Percentiles rank a stretch among this genome's conserved stretches.
Conservation (phyloP, 768 basidiomycete species). For the Gloeostereum incarnatum region DNA sequence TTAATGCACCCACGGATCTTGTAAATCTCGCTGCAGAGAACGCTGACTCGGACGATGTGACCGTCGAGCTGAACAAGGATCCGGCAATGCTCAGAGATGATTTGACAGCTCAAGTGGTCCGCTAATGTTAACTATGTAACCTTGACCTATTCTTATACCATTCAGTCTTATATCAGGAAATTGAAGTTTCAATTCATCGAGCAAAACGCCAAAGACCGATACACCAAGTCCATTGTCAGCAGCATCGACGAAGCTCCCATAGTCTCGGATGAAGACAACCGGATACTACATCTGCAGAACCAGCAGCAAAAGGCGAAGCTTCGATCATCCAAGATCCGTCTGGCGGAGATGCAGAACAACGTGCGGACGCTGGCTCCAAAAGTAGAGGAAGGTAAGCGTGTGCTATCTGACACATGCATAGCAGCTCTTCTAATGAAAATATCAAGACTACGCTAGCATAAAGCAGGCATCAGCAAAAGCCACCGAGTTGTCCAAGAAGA, state of each 20-base stretch:
- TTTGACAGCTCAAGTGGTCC: constrained; percentile 52
- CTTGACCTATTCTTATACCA: background rate
- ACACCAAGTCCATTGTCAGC: constrained; percentile 78
- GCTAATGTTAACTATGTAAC: constrained; percentile 12
- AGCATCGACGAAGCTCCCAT: constrained; percentile 77
- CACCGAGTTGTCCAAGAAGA: constrained; percentile 57
- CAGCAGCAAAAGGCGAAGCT: constrained; percentile 63
- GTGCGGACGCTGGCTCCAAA: constrained; percentile 54
- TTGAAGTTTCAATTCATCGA: constrained; percentile 88
- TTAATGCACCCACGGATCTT: too few relatives aligned
- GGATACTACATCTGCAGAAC: constrained; percentile 48
- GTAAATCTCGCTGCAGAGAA: constrained; percentile 23
- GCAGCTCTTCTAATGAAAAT: background rate
- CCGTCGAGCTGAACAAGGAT: constrained; percentile 37
- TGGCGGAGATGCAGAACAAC: constrained; percentile 55
- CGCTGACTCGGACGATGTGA: constrained; percentile 23
- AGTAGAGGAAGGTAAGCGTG: constrained; percentile 52
- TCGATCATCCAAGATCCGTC: constrained; percentile 51
- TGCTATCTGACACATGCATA: background rate
- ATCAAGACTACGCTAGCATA: constrained; percentile 52
- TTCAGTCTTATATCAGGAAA: constrained; percentile 62
- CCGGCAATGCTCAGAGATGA: constrained; percentile 49
- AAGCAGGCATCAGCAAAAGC: constrained; percentile 45
- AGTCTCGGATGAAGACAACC: constrained; percentile 74
- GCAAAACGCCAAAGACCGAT: constrained; percentile 86